Evolutionary conservation across 257 asterid genomes (phyloP).

Genomic region (Solanum peruvianum): DNA sequence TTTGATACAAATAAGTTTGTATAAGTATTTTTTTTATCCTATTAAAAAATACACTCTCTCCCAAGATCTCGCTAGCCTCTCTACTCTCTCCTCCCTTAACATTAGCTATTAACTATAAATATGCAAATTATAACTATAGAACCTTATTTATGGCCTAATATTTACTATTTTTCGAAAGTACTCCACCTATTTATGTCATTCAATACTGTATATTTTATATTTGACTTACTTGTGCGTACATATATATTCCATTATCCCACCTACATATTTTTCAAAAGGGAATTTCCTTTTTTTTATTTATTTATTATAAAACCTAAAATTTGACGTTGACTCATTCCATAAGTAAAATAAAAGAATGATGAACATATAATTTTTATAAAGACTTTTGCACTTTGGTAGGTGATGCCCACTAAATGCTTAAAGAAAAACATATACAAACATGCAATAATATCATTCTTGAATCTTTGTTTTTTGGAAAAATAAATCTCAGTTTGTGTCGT

Average conservation of each 20-base stretch:
- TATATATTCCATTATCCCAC: background rate
- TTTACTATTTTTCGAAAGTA: too few relatives aligned
- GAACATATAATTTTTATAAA: background rate
- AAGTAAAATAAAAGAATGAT: background rate
- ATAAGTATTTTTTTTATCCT: too few relatives aligned
- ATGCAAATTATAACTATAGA: too few relatives aligned
- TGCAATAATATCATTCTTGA: background rate
- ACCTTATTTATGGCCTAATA: too few relatives aligned
- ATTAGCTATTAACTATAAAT: too few relatives aligned
- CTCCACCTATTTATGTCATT: background rate
- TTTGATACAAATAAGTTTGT: background rate
- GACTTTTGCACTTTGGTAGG: background rate
- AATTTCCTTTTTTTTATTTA: background rate
- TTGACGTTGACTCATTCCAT: background rate
- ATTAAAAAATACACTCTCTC: too few relatives aligned
- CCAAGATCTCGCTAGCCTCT: too few relatives aligned
- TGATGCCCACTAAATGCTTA: background rate
- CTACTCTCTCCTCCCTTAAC: too few relatives aligned
- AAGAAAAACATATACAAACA: background rate
- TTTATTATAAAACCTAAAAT: background rate
- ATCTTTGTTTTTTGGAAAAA: background rate
- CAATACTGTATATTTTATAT: background rate
- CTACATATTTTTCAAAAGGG: background rate
- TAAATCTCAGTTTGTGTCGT: background rate
- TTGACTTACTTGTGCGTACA: background rate